Percentiles rank a stretch among this genome's conserved stretches.
Evolutionary conservation across 495 filamentous ascomycete genomes (phyloP).

Genomic region (Pyrenopolyporus hunteri): DNA sequence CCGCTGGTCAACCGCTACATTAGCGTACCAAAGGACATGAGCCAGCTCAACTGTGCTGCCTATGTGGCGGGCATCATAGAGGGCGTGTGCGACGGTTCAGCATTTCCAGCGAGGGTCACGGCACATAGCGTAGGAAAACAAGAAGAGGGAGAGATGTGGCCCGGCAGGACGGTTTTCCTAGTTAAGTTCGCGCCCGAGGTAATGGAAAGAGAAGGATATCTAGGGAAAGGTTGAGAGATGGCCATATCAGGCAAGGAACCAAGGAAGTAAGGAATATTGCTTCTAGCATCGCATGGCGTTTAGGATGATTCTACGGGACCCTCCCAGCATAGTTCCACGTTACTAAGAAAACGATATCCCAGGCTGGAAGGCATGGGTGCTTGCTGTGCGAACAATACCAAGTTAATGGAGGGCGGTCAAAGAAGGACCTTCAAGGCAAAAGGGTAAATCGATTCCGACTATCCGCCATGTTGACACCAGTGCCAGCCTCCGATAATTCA

Average conservation of each 20-base stretch:
- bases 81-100: slow-evolving; percentile 90
- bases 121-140: slow-evolving; percentile 83
- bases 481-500: not conserved
- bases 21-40: slow-evolving; percentile 92
- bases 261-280: not conserved
- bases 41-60: slow-evolving; percentile 92
- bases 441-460: slow-evolving; percentile 8
- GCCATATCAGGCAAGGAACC: not conserved
- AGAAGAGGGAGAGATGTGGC: slow-evolving; percentile 85
- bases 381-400: not conserved
- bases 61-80: slow-evolving; percentile 95
- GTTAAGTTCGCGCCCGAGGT: slow-evolving; percentile 88
- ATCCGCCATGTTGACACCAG: slow-evolving; percentile 14
- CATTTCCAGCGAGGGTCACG: slow-evolving; percentile 85
- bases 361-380: not conserved
- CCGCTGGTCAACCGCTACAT: slow-evolving; percentile 93
- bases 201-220: slow-evolving; percentile 82
- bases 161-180: slow-evolving; percentile 92
- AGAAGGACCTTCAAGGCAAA: not conserved
- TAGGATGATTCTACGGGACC: slow-evolving; percentile 20
- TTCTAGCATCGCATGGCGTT: slow-evolving; percentile 42
- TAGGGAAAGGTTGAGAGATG: slow-evolving; percentile 48
- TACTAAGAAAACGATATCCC: slow-evolving; percentile 8
- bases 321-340: not conserved
- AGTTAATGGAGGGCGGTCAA: not conserved